Base-by-base conservation (phyloP, 495 filamentous ascomycete genomes). In the Talaromyces thailandensis region DNA sequence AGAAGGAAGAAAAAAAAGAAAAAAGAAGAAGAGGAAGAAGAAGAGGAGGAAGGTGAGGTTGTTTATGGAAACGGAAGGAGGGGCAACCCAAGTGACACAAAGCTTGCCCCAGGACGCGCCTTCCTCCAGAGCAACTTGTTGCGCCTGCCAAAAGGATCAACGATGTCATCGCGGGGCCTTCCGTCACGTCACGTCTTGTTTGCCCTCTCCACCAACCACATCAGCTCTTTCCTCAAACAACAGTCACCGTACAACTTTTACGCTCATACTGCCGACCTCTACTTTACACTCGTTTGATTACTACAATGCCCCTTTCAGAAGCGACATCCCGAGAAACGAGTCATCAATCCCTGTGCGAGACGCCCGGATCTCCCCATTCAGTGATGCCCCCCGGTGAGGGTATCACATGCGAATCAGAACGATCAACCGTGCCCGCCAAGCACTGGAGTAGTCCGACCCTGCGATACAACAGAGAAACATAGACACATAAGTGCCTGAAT, bases 81-180 rank as follows among this genome's bases (percentile, higher is more conserved):
- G 58, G 60, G 43, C 43, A 62, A 53, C 21, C 18, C 32, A 31
- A 7, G n/a, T 21, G 18, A 18, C n/a, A 48, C 43, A 48, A 48
- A 48, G 43, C 43, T 48, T 18, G 40, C n/a, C 29, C 29, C 40
- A 45, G 40, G 40, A 37, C 32, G 11, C 14, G 6, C 35, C 35
- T 40, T 43, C 16, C n/a, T 43, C 56, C 28, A 35, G 11, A 21
- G 56, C 56, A 32, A 26, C 55, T 16, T 14, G 3, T 57, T 18
- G 55, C 55, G 48, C 48, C 48, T 52, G 48, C 48, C 48, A 52
- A 60, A 50, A 8, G 43, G 12, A 32, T n/a, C n/a, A 61, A 61
- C 40, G 59, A 61, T 61, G 59, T 61, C 59, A 61, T 61, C 40
- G 59, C 59, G 59, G 59, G 59, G 59, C 59, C 59, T 52, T 50